A percentile compares a stretch with the other conserved stretches of the same genome.
Conservation (phyloP, 2,329 filamentous ascomycete species). For the Venturia aucupariae region DNA sequence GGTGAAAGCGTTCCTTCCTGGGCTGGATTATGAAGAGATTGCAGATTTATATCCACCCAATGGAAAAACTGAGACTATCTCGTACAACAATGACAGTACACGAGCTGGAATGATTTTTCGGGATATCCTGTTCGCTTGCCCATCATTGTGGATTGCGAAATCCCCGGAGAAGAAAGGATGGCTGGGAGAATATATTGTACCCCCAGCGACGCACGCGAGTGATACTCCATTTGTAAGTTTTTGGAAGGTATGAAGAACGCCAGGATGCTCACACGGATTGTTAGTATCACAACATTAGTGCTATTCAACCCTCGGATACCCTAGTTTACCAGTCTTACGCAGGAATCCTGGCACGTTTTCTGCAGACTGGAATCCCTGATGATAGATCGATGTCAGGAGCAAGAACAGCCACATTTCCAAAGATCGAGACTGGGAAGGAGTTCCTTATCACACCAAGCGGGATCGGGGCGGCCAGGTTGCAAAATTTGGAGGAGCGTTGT, state of each 20-base stretch:
- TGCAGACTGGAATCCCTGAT: slow-evolving; percentile 51
- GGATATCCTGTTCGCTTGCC: slow-evolving; percentile 51
- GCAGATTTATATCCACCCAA: slow-evolving; percentile 39
- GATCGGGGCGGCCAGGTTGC: slow-evolving; percentile 33
- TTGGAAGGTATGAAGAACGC: not conserved
- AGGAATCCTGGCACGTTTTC: slow-evolving; percentile 52
- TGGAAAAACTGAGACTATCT: slow-evolving; percentile 40
- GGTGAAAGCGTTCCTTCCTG: slow-evolving; percentile 46
- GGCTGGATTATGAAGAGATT: slow-evolving; percentile 30
- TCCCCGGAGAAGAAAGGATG: slow-evolving; percentile 39
- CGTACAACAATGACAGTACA: slow-evolving; percentile 42
- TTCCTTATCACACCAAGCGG: slow-evolving; percentile 42
- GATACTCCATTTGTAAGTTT: slow-evolving; percentile 46
- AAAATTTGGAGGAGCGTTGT: slow-evolving; percentile 39
- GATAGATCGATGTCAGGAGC: slow-evolving; percentile 42
- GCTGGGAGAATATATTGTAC: slow-evolving; percentile 51
- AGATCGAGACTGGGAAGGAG: slow-evolving; percentile 34
- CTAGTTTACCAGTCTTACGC: slow-evolving; percentile 48
- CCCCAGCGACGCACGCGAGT: slow-evolving; percentile 49
- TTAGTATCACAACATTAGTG: slow-evolving; percentile 47
- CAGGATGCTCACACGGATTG: not conserved
- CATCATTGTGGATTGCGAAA: slow-evolving; percentile 47
- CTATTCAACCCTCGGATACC: slow-evolving; percentile 42
- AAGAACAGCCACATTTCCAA: slow-evolving; percentile 37
- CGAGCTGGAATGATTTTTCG: slow-evolving; percentile 50